Conservation (phyloP, 83 land plant species). For the Thuja plicata region DNA sequence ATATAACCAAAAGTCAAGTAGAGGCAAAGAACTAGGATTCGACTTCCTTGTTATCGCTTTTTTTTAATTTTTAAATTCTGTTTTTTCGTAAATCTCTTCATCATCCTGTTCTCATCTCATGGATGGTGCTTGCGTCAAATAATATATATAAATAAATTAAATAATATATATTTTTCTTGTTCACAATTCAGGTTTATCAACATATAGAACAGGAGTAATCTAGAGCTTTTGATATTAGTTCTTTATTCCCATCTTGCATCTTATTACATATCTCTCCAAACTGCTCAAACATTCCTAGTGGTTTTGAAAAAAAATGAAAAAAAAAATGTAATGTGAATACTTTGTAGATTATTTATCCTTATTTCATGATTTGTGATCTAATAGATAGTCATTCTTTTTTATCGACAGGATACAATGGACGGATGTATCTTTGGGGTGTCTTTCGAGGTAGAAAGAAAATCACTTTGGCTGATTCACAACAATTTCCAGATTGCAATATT, state of each 20-base stretch:
- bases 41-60: background rate
- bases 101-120: background rate
- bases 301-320: background rate
- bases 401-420: conserved; percentile 8
- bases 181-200: background rate
- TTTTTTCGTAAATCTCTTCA: background rate
- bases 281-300: background rate
- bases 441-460: conserved; percentile 4
- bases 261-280: background rate
- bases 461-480: background rate
- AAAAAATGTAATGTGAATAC: background rate
- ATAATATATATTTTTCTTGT: background rate
- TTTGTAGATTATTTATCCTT: background rate
- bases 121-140: background rate
- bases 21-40: background rate
- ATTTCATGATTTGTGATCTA: background rate
- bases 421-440: conserved; percentile 16
- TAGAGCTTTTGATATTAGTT: background rate
- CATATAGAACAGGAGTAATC: background rate
- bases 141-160: too few species aligned
- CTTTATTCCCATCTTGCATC: background rate
- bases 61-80: too few species aligned
- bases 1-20: background rate
- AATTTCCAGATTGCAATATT: conserved; percentile 8
- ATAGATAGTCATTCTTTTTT: background rate